These are phyloP conservation scores for Candida sithepensis DNA, from an alignment of 805 yeast genomes.

Conservation along the genomic window DNA sequence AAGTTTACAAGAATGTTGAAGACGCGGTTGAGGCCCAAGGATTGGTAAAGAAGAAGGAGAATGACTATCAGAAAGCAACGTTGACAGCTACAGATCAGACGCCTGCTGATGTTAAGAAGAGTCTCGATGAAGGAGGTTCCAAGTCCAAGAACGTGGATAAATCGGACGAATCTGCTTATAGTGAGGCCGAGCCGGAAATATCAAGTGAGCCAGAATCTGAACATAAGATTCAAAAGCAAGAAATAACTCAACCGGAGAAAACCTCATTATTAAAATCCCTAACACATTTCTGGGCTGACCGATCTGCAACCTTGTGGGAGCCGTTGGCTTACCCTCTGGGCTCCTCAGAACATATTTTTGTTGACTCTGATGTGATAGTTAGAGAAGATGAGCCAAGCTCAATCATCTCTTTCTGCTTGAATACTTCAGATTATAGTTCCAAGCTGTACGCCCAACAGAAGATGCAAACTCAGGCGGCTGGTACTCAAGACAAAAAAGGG, in stretches of 20 bases:
- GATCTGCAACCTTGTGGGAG: conserved; percentile 94
- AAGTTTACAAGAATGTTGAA: conserved; percentile 79
- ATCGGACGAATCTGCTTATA: neutral
- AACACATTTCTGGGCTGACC: conserved; percentile 94
- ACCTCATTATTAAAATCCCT: conserved; percentile 77
- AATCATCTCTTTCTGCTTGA: conserved; percentile 85
- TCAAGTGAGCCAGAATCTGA: conserved; percentile 1
- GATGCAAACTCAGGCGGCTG: conserved; percentile 11
- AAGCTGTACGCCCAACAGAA: conserved; percentile 31
- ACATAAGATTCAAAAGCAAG: conserved; percentile 14
- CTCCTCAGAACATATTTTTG: conserved; percentile 84
- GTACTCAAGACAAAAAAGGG: conserved; percentile 20
- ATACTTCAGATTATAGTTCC: conserved; percentile 71
- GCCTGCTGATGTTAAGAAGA: neutral
- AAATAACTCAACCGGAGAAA: conserved; percentile 53
- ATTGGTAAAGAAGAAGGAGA: conserved; percentile 7
- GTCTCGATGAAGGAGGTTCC: neutral
- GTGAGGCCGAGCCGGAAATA: conserved; percentile 2
- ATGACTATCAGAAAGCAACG: neutral
- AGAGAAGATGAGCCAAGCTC: conserved; percentile 97
- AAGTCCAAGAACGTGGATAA: neutral
- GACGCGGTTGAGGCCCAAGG: conserved; percentile 70
- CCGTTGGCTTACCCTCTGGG: conserved; percentile 81
- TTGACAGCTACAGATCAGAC: neutral
- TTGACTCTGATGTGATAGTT: conserved; percentile 88